These are phyloP conservation scores for Tricholoma saponaceum DNA, from an alignment of 768 basidiomycete species.

Conservation along the genomic window DNA sequence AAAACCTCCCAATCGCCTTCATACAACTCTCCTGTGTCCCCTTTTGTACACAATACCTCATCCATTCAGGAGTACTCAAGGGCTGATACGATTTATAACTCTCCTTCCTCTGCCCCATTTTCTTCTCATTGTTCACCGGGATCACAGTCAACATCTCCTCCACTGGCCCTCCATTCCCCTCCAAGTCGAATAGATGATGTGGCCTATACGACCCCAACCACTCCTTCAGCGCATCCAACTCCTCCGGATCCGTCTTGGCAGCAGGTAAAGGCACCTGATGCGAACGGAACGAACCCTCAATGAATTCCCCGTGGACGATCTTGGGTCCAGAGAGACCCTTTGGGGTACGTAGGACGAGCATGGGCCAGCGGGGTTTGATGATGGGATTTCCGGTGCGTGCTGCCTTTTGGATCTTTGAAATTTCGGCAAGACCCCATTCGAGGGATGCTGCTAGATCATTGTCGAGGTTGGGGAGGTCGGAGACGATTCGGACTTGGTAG, in stretches of 20 bases:
- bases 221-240: constrained; percentile 56
- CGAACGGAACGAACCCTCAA: constrained; percentile 79
- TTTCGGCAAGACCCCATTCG: constrained; percentile 76
- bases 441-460: constrained; percentile 76
- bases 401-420: constrained; percentile 72
- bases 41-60: constrained; percentile 42
- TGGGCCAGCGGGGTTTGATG: constrained; percentile 88
- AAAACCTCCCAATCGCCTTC: constrained; percentile 59
- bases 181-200: constrained; percentile 55
- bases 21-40: constrained; percentile 71
- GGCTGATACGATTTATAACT: constrained; percentile 59
- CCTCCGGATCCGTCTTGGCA: constrained; percentile 58
- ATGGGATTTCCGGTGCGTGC: constrained; percentile 76
- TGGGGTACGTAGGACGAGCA: constrained; percentile 81
- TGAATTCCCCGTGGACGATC: constrained; percentile 57
- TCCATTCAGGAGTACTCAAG: constrained; percentile 67
- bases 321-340: constrained; percentile 80
- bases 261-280: constrained; percentile 87
- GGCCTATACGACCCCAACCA: constrained; percentile 79
- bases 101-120: constrained; percentile 69
- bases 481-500: constrained; percentile 85
- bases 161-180: constrained; percentile 43
- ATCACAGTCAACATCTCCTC: constrained; percentile 55
- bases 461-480: constrained; percentile 63
- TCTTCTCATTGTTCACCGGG: constrained; percentile 51